These are phyloP conservation scores for Solanum habrochaites DNA, from an alignment of 257 asterid genomes.

Conservation along the genomic window DNA sequence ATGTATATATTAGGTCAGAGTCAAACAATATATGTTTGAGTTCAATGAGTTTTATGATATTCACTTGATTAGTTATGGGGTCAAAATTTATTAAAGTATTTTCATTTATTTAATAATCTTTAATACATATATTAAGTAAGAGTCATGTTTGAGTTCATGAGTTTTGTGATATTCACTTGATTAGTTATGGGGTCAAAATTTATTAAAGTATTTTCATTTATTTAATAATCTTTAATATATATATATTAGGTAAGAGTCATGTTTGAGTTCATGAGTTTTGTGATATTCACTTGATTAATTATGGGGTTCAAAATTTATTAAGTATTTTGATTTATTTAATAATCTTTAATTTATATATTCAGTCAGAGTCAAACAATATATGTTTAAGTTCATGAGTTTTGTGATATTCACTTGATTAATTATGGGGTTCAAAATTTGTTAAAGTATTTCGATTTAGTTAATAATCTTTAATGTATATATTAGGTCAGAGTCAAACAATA, in stretches of 20 bases:
- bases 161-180: too few species aligned
- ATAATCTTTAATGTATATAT: background rate
- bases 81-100: background rate
- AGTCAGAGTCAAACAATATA: too few species aligned
- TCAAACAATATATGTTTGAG: background rate
- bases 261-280: too few species aligned
- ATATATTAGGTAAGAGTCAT: background rate
- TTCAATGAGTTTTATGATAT: background rate
- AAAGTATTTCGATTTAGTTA: background rate
- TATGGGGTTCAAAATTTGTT: background rate
- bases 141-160: too few species aligned
- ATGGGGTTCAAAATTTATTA: too few species aligned
- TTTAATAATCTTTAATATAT: background rate
- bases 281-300: too few species aligned
- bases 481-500: background rate
- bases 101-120: background rate
- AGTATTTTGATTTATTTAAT: too few species aligned
- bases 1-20: background rate
- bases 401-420: too few species aligned
- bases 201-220: background rate
- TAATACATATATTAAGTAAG: background rate
- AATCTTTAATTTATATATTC: too few species aligned
- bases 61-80: background rate
- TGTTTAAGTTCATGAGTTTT: too few species aligned
- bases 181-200: background rate